Evolutionary conservation across 192 early-diverging fungal species (phyloP).

Genomic region (Rhizophagus clarus): DNA sequence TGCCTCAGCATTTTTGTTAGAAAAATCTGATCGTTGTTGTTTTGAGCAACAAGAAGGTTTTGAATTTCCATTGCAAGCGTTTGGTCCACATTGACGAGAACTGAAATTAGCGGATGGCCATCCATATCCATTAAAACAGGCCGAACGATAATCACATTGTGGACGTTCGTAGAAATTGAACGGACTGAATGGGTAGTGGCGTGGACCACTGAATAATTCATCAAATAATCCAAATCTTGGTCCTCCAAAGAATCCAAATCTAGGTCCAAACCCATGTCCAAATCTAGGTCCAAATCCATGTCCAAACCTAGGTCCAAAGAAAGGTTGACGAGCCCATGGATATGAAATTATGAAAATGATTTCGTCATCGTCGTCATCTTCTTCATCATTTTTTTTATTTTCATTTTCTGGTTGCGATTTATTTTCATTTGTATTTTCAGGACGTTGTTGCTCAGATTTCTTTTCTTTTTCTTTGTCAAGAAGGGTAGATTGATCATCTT

Average conservation of each 20-base stretch:
- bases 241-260: background rate
- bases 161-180: background rate
- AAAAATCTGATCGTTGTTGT: background rate
- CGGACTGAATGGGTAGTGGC: background rate
- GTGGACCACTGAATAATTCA: background rate
- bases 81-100: background rate
- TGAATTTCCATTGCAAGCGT: background rate
- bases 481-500: background rate
- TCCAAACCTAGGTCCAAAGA: background rate
- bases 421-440: background rate
- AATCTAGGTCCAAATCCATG: background rate
- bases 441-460: background rate
- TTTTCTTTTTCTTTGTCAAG: background rate
- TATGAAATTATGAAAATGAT: background rate
- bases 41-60: background rate
- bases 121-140: background rate
- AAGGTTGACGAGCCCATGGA: background rate
- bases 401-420: background rate
- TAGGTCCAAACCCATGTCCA: background rate
- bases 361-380: background rate
- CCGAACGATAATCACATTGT: background rate
- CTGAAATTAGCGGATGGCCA: background rate
- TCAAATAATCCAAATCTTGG: background rate
- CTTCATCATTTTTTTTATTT: background rate
- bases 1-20: background rate